A percentile compares a stretch with the other conserved stretches of the same genome.
Conservation (phyloP, 116 monocot species). For the Dioscorea cayenensis region DNA sequence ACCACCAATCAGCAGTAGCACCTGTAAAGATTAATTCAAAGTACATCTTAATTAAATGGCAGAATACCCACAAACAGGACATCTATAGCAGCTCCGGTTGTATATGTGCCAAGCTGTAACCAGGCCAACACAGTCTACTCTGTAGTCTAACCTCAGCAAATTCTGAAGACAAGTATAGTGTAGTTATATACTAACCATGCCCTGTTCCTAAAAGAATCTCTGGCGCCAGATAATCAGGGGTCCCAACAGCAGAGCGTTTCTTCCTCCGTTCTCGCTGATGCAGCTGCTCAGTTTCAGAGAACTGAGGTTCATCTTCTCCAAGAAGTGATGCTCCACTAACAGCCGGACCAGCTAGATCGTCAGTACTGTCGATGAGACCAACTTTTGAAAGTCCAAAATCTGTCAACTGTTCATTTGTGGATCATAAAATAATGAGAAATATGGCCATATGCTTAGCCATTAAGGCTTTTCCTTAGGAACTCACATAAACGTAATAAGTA, state of each 20-base stretch:
- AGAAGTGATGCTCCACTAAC: slow-evolving; percentile 79
- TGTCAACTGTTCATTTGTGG: slow-evolving; percentile 55
- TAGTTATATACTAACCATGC: slow-evolving; percentile 53
- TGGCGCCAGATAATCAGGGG: slow-evolving; percentile 99
- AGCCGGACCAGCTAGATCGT: slow-evolving; percentile 93
- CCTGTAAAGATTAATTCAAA: slow-evolving; percentile 29
- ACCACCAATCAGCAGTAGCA: slow-evolving; percentile 99
- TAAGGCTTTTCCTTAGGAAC: too few relatives aligned
- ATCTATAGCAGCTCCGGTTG: background rate
- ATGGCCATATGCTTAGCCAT: too few relatives aligned
- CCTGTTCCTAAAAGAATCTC: slow-evolving; percentile 96
- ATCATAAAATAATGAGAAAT: background rate
- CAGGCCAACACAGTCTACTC: background rate
- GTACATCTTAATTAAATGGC: background rate
- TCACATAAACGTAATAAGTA: too few relatives aligned
- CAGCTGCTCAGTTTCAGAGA: slow-evolving; percentile 45
- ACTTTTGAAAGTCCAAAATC: slow-evolving; percentile 99
- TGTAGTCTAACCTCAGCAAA: background rate
- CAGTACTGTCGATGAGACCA: slow-evolving; percentile 97
- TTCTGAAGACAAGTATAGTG: too few relatives aligned
- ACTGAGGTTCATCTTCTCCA: slow-evolving; percentile 88
- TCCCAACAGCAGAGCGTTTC: slow-evolving; percentile 93
- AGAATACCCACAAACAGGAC: background rate
- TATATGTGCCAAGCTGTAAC: too few relatives aligned
- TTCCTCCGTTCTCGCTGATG: slow-evolving; percentile 73